A percentile compares a stretch with the other conserved stretches of the same genome.
Conservation (phyloP, 139 green algal genomes). For the Bryopsis sp. region DNA sequence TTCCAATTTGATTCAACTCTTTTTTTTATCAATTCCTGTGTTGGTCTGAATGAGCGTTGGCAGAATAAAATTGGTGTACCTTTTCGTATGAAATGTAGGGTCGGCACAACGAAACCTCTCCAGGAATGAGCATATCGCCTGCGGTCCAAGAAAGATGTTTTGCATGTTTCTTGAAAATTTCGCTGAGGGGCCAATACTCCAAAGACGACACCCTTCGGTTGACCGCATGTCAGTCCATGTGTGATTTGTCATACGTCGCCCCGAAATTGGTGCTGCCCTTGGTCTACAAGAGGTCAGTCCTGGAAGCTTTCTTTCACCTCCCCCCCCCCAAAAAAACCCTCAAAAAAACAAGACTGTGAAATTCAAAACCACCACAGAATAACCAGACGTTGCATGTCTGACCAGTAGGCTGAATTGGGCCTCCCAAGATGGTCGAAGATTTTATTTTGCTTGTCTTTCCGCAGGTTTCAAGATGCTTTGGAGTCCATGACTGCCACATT, state of each 20-base stretch:
- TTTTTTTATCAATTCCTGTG: no score
- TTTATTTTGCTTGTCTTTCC: no score
- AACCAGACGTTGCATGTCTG: no score
- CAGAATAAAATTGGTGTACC: no score
- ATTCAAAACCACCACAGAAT: no score
- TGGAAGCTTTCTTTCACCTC: no score
- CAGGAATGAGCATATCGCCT: background rate
- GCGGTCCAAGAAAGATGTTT: background rate
- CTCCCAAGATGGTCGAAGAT: no score
- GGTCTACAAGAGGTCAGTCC: slow-evolving; percentile 7
- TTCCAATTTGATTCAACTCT: no score
- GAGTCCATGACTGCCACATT: slow-evolving; percentile 7
- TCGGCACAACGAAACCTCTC: background rate
- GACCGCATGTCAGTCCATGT: slow-evolving; percentile 2
- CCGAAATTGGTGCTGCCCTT: slow-evolving; percentile 5
- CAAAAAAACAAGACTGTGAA: no score
- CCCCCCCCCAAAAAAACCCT: no score
- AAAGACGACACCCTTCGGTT: background rate
- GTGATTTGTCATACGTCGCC: slow-evolving; percentile 1
- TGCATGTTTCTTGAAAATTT: background rate
- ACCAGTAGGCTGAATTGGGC: no score
- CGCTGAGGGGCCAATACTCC: slow-evolving; percentile 1
- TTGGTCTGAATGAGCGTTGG: no score
- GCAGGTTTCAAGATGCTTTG: background rate
- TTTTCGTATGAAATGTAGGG: background rate